Evolutionary conservation across 2,329 filamentous ascomycete species (phyloP), one percentile per base, ranked within the genome.

Genomic region (Beauveria sp.): DNA sequence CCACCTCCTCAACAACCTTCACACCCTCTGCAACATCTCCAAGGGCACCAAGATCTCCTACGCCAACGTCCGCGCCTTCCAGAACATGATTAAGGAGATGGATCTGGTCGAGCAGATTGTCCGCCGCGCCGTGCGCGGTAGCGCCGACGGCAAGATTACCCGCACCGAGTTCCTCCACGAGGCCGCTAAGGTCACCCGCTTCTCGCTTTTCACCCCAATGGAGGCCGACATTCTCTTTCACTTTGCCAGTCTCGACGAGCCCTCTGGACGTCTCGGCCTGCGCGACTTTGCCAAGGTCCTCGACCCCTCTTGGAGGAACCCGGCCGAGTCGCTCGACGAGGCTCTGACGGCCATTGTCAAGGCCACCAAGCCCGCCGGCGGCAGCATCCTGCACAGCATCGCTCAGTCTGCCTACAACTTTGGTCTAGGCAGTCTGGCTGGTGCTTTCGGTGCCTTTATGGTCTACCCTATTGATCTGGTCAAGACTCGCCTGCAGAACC

Each of bases 141-240:
- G 90, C 73, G 67, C 78, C 12, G 94, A 99, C 73, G 91, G 92
- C 71, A 96, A 91, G 78, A 97, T 99, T 71, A 97, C 93, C 5
- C 86, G 92, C 57, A 84, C 91, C 48, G 94, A 97, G 70, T 99
- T 99, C 77, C 78, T 97, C 64, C 93, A 96, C 74, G 92, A 97
- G 78, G 93, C 94, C 12, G 88, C 93, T 50, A 88, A 88, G 65
- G 87, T 94, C 70, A 96, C 93, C 26, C 88, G 94, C 65, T 99
- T 97, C 80, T 96, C 92, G 14, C 84, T 96, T 41, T 97, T 97
- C 76, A 97, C 94, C 0, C 94, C 94, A 14, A 97, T 97, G 92
- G 94, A 99, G 76, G 92, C 93, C 46, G 94, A 99, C 71, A 96
- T 99, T 64, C 84, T 99, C 46, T 99, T 99, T 81, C 94, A 97